Evolutionary conservation across 139 green algal genomes (phyloP).

Genomic region (Nannochloris sp.): DNA sequence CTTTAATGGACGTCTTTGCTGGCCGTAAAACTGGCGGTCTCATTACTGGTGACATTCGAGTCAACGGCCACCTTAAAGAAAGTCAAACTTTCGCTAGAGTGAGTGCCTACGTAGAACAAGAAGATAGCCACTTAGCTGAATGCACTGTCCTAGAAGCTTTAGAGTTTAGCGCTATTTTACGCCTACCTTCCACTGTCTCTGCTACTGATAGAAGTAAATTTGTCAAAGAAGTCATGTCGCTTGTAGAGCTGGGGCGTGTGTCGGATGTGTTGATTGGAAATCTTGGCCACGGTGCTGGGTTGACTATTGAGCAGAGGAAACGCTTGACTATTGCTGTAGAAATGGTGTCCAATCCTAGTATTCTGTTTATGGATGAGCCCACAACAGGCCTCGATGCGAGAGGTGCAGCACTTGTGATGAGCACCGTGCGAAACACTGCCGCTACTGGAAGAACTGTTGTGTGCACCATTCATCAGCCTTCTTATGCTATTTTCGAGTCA

Average conservation of each 20-base stretch:
- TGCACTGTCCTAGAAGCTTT: constrained; percentile 43
- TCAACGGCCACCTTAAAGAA: constrained; percentile 52
- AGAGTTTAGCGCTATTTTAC: constrained; percentile 39
- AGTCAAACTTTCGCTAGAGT: constrained; percentile 49
- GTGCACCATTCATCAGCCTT: constrained; percentile 55
- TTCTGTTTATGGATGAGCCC: constrained; percentile 15
- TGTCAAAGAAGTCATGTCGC: constrained; percentile 40
- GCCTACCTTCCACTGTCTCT: constrained; percentile 32
- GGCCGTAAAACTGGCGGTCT: constrained; percentile 41
- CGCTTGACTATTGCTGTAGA: constrained; percentile 51
- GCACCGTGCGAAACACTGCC: constrained; percentile 32
- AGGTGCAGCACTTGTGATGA: constrained; percentile 56
- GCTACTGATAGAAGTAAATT: constrained; percentile 21
- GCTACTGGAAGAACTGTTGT: constrained; percentile 34
- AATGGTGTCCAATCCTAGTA: constrained; percentile 33
- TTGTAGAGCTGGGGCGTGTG: constrained; percentile 49
- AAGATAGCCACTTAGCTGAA: constrained; percentile 24
- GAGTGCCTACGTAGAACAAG: constrained; percentile 37
- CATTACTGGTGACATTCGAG: constrained; percentile 44
- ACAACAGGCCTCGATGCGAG: constrained; percentile 41
- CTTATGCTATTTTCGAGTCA: constrained; percentile 20
- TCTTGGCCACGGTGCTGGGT: constrained; percentile 27
- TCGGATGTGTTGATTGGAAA: constrained; percentile 29
- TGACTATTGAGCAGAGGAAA: constrained; percentile 47
- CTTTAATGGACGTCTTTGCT: constrained; percentile 50